These are phyloP conservation scores for Thielaviopsis punctulata DNA, from an alignment of 2,329 filamentous ascomycete species.

Conservation along the genomic window DNA sequence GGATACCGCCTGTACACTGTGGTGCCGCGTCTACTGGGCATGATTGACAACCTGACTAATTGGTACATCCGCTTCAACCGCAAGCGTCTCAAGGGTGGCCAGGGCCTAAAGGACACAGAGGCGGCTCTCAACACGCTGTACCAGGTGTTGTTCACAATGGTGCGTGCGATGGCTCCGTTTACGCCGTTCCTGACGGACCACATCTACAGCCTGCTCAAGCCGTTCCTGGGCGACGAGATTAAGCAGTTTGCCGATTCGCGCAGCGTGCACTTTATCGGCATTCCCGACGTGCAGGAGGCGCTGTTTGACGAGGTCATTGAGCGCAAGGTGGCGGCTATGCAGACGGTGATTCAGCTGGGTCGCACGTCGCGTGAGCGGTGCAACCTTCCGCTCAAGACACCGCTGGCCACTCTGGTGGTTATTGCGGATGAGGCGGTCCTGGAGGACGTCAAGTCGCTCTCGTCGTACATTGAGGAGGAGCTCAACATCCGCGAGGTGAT, in stretches of 20 bases:
- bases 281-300: slow-evolving; percentile 65
- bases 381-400: slow-evolving; percentile 64
- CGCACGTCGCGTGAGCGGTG: slow-evolving; percentile 64
- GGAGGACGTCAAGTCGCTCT: slow-evolving; percentile 61
- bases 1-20: slow-evolving; percentile 67
- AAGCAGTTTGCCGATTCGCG: slow-evolving; percentile 48
- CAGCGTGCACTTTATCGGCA: slow-evolving; percentile 73
- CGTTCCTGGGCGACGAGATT: slow-evolving; percentile 50
- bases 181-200: slow-evolving; percentile 80
- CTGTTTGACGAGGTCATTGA: slow-evolving; percentile 69
- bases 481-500: slow-evolving; percentile 67
- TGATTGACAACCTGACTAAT: slow-evolving; percentile 79
- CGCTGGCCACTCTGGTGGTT: slow-evolving; percentile 65
- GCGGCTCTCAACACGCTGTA: slow-evolving; percentile 78
- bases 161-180: slow-evolving; percentile 69
- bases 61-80: slow-evolving; percentile 89
- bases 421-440: slow-evolving; percentile 62
- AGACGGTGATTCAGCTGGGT: slow-evolving; percentile 73
- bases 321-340: slow-evolving; percentile 66
- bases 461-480: slow-evolving; percentile 67
- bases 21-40: slow-evolving; percentile 54
- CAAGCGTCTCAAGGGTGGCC: slow-evolving; percentile 66
- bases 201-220: slow-evolving; percentile 66
- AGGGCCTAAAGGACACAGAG: slow-evolving; percentile 48
- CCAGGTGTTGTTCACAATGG: slow-evolving; percentile 71